Base-by-base conservation (phyloP, 2,329 filamentous ascomycete genomes). In the Phaeosphaeria sp. region DNA sequence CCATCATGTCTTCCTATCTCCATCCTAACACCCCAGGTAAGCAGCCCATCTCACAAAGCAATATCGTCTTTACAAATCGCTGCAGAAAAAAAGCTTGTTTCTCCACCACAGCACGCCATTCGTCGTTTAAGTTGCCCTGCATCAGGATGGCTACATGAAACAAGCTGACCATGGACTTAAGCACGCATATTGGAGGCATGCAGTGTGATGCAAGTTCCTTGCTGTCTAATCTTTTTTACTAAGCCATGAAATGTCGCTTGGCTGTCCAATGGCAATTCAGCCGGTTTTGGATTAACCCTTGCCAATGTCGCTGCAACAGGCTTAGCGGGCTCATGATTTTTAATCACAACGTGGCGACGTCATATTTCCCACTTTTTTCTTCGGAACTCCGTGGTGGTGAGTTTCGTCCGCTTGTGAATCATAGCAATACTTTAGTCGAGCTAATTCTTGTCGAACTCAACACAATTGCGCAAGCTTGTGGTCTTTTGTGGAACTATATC, bases 341-440 rank as follows among this genome's bases (percentile, higher is more conserved):
- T 47, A 53, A 53, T 47, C 43, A 47, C 21, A 6, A 13, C 2
- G 17, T 25, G 22, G 15, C 20, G 18, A 53, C 51, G 51, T 53
- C 51, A 53, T 53, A 20, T n/a, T 22, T 53, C n/a, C 21, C 18
- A 7, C 18, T 25, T 46, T 50, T 41, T 42, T 30, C 25, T 6
- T 36, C 13, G 25, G 6, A 36, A 36, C 5, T 18, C 25, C 39
- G 39, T 33, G n/a, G 50, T 44, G 41, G n/a, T 46, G 23, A 23
- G n/a, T 54, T 54, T 54, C 44, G 52, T 54, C 52, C 52, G 52
- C 36, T 54, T 49, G 30, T 49, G 52, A 54, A 49, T 54, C 52
- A 48, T 27, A 7, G 27, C 15, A 18, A 3, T 20, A 43, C 6
- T 43, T 3, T 43, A 7, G 41, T 18, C 6, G 15, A 33, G 46